phyloP scores from a whole-genome alignment of 768 basidiomycete species.

The Filobasidium wieringae region DNA sequence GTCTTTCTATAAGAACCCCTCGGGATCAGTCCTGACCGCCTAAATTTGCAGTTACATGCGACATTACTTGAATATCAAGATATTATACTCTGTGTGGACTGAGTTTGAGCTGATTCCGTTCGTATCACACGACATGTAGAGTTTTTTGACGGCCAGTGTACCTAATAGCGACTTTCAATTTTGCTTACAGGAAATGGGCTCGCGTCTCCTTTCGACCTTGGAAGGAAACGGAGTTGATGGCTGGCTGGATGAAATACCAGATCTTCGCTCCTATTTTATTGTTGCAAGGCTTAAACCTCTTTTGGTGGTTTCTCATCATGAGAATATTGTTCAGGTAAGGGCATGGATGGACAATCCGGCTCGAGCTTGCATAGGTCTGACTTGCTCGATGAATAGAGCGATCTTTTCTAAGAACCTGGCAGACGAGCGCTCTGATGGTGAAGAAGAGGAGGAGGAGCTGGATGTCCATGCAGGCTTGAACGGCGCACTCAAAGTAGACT shows the following conservation, averaged over 20 bases:
- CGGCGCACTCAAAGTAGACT: too few relatives aligned
- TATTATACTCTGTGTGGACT: constrained; percentile 75
- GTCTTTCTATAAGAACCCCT: constrained; percentile 31
- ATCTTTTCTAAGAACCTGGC: constrained; percentile 36
- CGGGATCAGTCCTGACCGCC: neutral
- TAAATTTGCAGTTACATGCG: constrained; percentile 63
- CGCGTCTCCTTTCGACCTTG: constrained; percentile 36
- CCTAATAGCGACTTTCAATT: neutral
- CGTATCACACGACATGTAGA: constrained; percentile 7
- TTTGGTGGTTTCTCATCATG: constrained; percentile 82
- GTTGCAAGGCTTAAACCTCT: constrained; percentile 73
- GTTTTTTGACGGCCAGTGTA: neutral
- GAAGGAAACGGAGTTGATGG: constrained; percentile 55
- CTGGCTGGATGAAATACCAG: constrained; percentile 68
- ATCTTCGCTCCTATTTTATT: constrained; percentile 62
- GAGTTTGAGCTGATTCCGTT: constrained; percentile 67
- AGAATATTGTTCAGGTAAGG: constrained; percentile 63
- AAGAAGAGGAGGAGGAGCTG: constrained; percentile 41
- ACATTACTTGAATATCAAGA: constrained; percentile 74
- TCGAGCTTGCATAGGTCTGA: neutral
- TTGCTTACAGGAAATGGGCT: constrained; percentile 1
- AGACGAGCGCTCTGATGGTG: constrained; percentile 65
- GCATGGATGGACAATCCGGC: neutral
- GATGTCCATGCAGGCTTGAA: too few relatives aligned
- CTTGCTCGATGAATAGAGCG: constrained; percentile 43